phyloP scores from a whole-genome alignment of 2,329 filamentous ascomycete species.

The Cadophora malorum region DNA sequence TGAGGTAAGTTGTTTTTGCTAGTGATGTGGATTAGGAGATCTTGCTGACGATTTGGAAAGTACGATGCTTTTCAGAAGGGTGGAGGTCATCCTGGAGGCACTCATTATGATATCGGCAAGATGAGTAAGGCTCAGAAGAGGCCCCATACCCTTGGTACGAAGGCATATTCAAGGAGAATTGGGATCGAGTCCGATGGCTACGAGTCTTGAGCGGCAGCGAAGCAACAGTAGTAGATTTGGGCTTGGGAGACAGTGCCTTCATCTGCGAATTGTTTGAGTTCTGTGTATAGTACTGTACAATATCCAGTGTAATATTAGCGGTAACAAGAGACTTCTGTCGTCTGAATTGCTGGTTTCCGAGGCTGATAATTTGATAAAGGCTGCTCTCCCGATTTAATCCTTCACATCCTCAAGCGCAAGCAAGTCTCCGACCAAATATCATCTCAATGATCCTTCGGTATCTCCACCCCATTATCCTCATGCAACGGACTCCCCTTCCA shows the following conservation, averaged over 20 bases:
- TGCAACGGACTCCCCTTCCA: conserved; percentile 12
- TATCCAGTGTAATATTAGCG: neutral
- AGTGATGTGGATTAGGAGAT: neutral
- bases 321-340: neutral
- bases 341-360: neutral
- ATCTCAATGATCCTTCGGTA: neutral
- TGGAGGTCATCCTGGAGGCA: conserved; percentile 28
- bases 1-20: conserved; percentile 23
- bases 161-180: conserved; percentile 5
- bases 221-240: neutral
- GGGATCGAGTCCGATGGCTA: neutral
- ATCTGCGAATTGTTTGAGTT: neutral
- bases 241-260: neutral
- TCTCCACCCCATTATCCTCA: conserved; percentile 7
- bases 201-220: neutral
- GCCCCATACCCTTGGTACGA: conserved; percentile 4
- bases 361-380: neutral
- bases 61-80: conserved; percentile 24
- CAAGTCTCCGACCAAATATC: too few species aligned
- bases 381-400: neutral
- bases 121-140: conserved; percentile 24
- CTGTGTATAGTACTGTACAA: neutral
- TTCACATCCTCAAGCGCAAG: neutral
- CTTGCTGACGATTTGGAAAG: conserved; percentile 9
- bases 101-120: conserved; percentile 27